These are phyloP conservation scores for Chrysopogon serrulatus DNA, from an alignment of 176 grass and related monocot genomes.

Conservation along the genomic window DNA sequence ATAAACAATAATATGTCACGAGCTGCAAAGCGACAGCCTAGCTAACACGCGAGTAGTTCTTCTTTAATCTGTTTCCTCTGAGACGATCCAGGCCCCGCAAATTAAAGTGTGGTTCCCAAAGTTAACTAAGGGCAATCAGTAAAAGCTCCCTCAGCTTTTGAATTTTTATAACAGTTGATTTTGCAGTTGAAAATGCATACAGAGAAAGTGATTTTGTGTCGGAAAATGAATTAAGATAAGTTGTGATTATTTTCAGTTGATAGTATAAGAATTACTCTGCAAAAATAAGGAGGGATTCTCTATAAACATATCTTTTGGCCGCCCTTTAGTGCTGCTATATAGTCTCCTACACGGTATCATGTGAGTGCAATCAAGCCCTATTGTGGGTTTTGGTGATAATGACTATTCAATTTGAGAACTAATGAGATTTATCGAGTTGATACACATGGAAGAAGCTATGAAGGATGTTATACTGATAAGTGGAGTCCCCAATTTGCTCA, in stretches of 20 bases:
- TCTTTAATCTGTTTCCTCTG: background rate
- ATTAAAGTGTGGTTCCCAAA: background rate
- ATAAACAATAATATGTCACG: slow-evolving; percentile 24
- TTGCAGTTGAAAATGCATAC: background rate
- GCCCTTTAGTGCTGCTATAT: no score
- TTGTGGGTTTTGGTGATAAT: no score
- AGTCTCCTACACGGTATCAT: no score
- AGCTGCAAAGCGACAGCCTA: slow-evolving; percentile 38
- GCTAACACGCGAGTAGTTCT: slow-evolving; percentile 3
- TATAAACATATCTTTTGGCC: no score
- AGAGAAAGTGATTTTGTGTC: background rate
- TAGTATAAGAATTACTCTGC: no score
- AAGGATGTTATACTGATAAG: no score
- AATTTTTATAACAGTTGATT: background rate
- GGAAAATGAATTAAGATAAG: background rate
- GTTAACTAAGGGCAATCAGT: background rate
- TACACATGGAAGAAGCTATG: no score
- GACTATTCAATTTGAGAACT: no score
- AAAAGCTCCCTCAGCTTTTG: background rate
- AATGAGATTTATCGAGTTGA: no score
- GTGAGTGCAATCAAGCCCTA: no score
- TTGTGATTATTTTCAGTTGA: background rate
- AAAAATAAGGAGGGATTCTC: no score
- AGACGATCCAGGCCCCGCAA: background rate
- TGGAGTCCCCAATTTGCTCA: no score